Evolutionary conservation across 768 basidiomycete genomes (phyloP), one percentile per base, ranked within the genome.

Genomic region (Lactarius deliciosus): DNA sequence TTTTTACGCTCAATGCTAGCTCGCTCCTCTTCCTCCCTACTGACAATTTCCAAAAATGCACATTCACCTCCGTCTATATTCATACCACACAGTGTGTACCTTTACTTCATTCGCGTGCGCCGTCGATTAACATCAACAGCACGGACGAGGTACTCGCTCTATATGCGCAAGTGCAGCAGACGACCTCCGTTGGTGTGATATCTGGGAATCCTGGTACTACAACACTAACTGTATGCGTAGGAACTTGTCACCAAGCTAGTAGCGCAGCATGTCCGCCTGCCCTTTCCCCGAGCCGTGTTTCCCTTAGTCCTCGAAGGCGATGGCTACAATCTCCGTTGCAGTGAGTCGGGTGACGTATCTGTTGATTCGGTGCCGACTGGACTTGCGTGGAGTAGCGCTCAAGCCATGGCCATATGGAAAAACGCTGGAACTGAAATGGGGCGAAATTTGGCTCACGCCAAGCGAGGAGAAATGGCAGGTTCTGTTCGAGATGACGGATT

Each of bases 361-460:
- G 9, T 18, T 36, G 30, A 38, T 16, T n/a, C 16, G 43, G n/a
- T 22, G 28, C n/a, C n/a, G 38, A 54, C 2, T 57, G 40, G 41
- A 32, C 11, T 20, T 16, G 5, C 20, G 20, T 28, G n/a, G n/a
- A 9, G 22, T 30, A 60, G 65, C 10, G 22, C 60, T 43, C 56
- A 62, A 58, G 50, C 38, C 28, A n/a, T 56, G 68, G 57, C 18
- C 45, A n/a, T 68, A 64, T 20, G 53, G 64, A 25, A 50, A 57
- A 20, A 60, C 64, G 22, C 20, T 62, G 8, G 40, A 63, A 66
- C 20, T 65, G 18, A 61, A 16, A 15, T 62, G 60, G 64, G 45
- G 54, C n/a, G 20, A 60, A 22, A 38, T 34, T n/a, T 25, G 40
- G 43, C 67, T 65, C 57, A 38, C 41, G 38, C 58, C 53, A 15